Evolutionary conservation across 2,329 filamentous ascomycete genomes (phyloP).

Genomic region (Leptoxyphium fumago): DNA sequence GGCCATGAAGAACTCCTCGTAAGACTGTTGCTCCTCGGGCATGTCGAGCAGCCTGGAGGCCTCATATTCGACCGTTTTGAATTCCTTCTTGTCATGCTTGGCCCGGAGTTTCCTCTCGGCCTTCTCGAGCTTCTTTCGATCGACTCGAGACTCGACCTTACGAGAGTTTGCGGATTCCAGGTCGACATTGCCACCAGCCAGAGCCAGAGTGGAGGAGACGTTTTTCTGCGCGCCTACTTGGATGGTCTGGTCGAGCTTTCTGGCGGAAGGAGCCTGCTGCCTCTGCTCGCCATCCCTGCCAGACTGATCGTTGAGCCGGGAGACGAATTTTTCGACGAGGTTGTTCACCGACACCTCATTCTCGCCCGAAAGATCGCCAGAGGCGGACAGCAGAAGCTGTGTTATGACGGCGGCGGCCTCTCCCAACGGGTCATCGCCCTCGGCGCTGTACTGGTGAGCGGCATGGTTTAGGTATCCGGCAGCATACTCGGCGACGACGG

Average conservation of each 20-base stretch:
- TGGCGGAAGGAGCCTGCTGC: conserved; percentile 61
- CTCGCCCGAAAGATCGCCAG: conserved; percentile 58
- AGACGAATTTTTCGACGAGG: conserved; percentile 80
- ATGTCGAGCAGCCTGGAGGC: conserved; percentile 77
- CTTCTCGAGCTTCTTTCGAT: conserved; percentile 98
- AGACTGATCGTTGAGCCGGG: conserved; percentile 61
- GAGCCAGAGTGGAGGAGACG: conserved; percentile 86
- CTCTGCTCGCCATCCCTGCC: conserved; percentile 50
- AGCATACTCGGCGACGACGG: conserved; percentile 24
- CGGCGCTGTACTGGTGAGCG: conserved; percentile 64
- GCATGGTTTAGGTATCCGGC: conserved; percentile 91
- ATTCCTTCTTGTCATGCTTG: conserved; percentile 96
- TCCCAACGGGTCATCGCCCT: conserved; percentile 56
- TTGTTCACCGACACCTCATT: conserved; percentile 66
- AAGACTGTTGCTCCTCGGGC: conserved; percentile 71
- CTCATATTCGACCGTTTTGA: conserved; percentile 98
- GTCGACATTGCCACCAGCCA: conserved; percentile 73
- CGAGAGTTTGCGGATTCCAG: conserved; percentile 82
- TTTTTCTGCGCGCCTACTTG: conserved; percentile 88
- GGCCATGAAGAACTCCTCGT: conserved; percentile 99
- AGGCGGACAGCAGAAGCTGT: conserved; percentile 86
- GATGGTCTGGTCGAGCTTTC: conserved; percentile 81
- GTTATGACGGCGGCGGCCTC: conserved; percentile 76
- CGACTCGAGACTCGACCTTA: conserved; percentile 94
- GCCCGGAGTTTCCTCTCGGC: conserved; percentile 93